A percentile compares a stretch with the other conserved stretches of the same genome.
Evolutionary conservation across 2,329 filamentous ascomycete species (phyloP).

Genomic region (Pyrenochaeta sp.): DNA sequence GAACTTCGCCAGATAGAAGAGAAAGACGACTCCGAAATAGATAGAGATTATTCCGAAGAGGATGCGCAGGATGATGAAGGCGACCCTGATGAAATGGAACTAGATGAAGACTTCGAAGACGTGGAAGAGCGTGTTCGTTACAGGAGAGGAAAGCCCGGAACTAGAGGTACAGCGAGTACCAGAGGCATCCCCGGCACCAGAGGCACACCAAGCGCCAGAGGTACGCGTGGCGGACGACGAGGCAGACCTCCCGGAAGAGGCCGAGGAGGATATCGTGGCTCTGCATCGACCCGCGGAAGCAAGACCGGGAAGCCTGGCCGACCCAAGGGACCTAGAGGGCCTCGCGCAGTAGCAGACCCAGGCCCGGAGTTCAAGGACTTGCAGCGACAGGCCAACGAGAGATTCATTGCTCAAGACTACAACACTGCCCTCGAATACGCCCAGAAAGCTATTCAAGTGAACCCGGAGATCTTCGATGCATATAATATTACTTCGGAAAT

Average conservation of each 20-base stretch:
- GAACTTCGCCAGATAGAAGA: conserved; percentile 37
- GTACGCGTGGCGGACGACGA: conserved; percentile 29
- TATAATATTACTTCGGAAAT: conserved; percentile 69
- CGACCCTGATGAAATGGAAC: conserved; percentile 43
- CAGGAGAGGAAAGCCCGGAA: conserved; percentile 22
- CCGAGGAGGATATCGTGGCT: conserved; percentile 30
- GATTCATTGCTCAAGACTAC: conserved; percentile 70
- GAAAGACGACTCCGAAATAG: conserved; percentile 41
- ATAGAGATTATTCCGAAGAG: conserved; percentile 47
- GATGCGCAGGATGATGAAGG: conserved; percentile 43
- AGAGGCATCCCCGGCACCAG: conserved; percentile 1
- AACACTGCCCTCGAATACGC: conserved; percentile 53
- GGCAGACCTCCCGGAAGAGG: conserved; percentile 37
- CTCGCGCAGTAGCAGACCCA: conserved; percentile 69
- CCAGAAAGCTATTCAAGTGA: conserved; percentile 51
- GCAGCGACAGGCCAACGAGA: conserved; percentile 71
- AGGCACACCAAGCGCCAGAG: conserved; percentile 19
- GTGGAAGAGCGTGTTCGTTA: conserved; percentile 28
- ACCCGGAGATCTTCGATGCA: conserved; percentile 70
- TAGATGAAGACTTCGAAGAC: conserved; percentile 40
- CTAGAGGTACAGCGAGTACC: conserved; percentile 6
- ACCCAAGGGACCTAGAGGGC: conserved; percentile 49
- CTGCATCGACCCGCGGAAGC: conserved; percentile 28
- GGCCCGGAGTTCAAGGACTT: conserved; percentile 75
- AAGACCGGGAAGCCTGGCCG: conserved; percentile 36